Conservation (phyloP, 2,329 filamentous ascomycete genomes). For the Neophaeococcomyces mojaviensis region DNA sequence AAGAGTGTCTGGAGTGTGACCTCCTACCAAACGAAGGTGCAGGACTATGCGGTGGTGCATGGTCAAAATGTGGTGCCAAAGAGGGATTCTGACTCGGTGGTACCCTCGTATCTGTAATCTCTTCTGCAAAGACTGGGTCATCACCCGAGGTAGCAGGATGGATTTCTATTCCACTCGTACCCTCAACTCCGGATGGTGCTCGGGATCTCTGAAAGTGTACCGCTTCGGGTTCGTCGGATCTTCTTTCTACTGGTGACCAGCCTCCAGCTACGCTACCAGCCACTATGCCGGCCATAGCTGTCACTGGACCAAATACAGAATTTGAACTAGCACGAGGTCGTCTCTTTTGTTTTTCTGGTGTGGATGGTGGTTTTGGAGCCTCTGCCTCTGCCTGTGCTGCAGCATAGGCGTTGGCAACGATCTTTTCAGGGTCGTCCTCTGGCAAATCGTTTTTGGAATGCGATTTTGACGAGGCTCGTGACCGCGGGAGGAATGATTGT, state of each 20-base stretch:
- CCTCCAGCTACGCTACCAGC: slow-evolving; percentile 56
- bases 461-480: slow-evolving; percentile 28
- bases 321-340: slow-evolving; percentile 53
- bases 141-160: slow-evolving; percentile 40
- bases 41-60: slow-evolving; percentile 28
- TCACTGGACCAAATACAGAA: slow-evolving; percentile 50
- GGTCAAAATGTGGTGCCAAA: slow-evolving; percentile 37
- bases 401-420: slow-evolving; percentile 49
- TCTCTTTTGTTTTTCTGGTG: slow-evolving; percentile 45
- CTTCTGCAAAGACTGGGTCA: slow-evolving; percentile 37
- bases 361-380: slow-evolving; percentile 38
- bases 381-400: slow-evolving; percentile 33
- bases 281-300: slow-evolving; percentile 59
- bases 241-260: slow-evolving; percentile 54
- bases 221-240: slow-evolving; percentile 25
- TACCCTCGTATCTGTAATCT: slow-evolving; percentile 28
- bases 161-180: slow-evolving; percentile 39
- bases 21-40: slow-evolving; percentile 7
- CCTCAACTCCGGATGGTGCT: slow-evolving; percentile 32
- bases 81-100: slow-evolving; percentile 43
- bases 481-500: slow-evolving; percentile 37
- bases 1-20: slow-evolving; percentile 12
- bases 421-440: slow-evolving; percentile 33
- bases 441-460: slow-evolving; percentile 36
- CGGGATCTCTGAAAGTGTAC: slow-evolving; percentile 32